phyloP scores from a whole-genome alignment of 306 rosid genomes.

The Biancaea sappan region DNA sequence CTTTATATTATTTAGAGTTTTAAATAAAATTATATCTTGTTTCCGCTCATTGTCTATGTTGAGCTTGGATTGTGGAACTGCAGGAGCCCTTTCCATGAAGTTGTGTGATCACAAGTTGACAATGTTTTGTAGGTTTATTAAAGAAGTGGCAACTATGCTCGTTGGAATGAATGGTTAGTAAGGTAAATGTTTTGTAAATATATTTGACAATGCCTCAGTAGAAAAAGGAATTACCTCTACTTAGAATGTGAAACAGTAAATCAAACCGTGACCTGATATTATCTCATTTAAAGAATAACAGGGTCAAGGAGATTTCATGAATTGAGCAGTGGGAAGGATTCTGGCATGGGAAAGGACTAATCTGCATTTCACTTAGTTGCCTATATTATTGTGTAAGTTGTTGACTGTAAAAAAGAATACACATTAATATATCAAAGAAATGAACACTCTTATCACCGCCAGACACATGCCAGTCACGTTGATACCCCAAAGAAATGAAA shows the following conservation, averaged over 20 bases:
- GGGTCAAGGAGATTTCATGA: not conserved
- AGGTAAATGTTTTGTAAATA: not conserved
- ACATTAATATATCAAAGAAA: too few species aligned
- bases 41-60: too few species aligned
- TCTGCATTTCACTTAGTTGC: not conserved
- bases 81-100: too few species aligned
- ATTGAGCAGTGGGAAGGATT: not conserved
- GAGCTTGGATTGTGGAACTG: too few species aligned
- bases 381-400: conserved; percentile 8
- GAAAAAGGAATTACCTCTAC: not conserved
- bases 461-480: too few species aligned
- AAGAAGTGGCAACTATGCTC: not conserved
- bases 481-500: too few species aligned
- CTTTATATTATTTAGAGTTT: too few species aligned
- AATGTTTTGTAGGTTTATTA: too few species aligned
- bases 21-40: too few species aligned
- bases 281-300: not conserved
- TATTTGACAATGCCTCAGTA: not conserved
- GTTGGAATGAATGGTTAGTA: not conserved
- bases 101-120: too few species aligned
- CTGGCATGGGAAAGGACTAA: not conserved
- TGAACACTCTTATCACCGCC: too few species aligned
- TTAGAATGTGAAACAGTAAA: not conserved
- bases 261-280: not conserved
- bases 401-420: too few species aligned